Evolutionary conservation across 768 basidiomycete species (phyloP), one percentile per base, ranked within the genome.

Genomic region (Lactifluus rugatus): DNA sequence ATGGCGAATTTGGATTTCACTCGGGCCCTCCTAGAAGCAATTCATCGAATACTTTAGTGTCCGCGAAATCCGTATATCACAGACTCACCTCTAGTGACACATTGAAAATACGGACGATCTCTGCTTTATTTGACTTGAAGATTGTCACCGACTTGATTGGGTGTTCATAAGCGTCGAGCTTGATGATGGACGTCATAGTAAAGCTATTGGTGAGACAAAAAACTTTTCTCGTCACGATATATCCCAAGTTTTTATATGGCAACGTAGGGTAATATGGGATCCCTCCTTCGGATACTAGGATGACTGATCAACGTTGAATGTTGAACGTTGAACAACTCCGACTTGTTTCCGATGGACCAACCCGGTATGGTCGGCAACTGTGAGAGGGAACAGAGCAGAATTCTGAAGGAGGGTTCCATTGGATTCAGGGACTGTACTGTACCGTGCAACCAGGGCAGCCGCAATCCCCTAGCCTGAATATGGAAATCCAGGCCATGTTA

Each of bases 91-190:
- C 67, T 11, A 84, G 74, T 10, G 74, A 67, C 4, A 82, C 52
- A 0, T 71, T 60, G 67, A 83, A 81, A 0, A 70, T 70, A 9
- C 82, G 76, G 41, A 79, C 77, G 19, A 85, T 69, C 64, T 85
- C 80, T 1, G 82, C 83, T 56, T 75, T 78, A 54, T 70, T 70
- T 7, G 78, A 79, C 66, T 78, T 80, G 70, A 80, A 81, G 37
- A 84, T 72, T 0, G 80, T 82, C 1, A 81, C 79, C 10, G 79
- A 76, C 60, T 79, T 77, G 62, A 84, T 75, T 1, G 77, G 67
- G 52, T 74, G 69, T 0, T 78, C 74, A 16, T 72, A 65, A n/a
- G 59, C 59, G 14, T 60, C 34, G 17, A 60, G 54, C 37, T 21
- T 56, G 54, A 56, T 50, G 49, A 41, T 52, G 19, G 49, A 34